Conservation (phyloP, 495 filamentous ascomycete genomes). For the Bryoglossum gracile region DNA sequence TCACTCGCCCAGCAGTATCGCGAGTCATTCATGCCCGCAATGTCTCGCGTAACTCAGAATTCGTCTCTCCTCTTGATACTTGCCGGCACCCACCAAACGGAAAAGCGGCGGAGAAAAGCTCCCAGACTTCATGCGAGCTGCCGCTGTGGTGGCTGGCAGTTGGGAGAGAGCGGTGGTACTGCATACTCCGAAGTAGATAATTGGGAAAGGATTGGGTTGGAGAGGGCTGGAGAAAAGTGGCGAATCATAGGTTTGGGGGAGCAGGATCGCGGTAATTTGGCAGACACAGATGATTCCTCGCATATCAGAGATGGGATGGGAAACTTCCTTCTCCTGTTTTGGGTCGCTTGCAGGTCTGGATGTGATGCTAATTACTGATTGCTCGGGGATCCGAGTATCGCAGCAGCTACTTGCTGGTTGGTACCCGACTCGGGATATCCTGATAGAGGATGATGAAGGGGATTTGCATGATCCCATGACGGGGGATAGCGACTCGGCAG, state of each 20-base stretch:
- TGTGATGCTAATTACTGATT: too few species aligned
- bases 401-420: too few species aligned
- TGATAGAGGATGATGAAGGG: neutral
- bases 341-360: neutral
- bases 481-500: neutral
- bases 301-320: neutral
- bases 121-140: constrained; percentile 7
- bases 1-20: neutral
- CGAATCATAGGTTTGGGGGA: too few species aligned
- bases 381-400: too few species aligned
- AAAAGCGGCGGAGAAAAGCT: neutral
- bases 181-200: too few species aligned
- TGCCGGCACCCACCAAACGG: constrained; percentile 1
- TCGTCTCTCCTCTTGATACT: neutral
- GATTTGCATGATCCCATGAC: neutral
- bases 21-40: constrained; percentile 8
- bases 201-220: too few species aligned
- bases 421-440: neutral
- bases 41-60: constrained; percentile 6
- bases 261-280: too few species aligned
- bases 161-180: too few species aligned
- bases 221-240: too few species aligned
- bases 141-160: neutral
- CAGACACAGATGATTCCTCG: neutral
- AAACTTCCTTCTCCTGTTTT: neutral